These are phyloP conservation scores for Umbelopsis sp. DNA, from an alignment of 371 early-diverging fungal genomes.

Conservation along the genomic window DNA sequence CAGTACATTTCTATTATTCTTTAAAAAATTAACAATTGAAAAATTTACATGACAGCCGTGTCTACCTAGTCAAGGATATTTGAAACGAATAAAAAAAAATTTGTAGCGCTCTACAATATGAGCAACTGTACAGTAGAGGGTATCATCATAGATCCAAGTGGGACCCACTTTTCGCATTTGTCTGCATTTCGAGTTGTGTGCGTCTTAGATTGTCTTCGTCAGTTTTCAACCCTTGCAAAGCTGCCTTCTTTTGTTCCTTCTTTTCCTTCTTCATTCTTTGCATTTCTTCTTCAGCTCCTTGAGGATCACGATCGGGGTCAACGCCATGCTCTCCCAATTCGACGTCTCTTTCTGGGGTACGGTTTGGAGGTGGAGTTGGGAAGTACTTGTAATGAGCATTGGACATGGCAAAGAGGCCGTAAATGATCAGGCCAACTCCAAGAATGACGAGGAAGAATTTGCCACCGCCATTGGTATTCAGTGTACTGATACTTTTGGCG, in stretches of 20 bases:
- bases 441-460: slow-evolving; percentile 42
- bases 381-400: slow-evolving; percentile 52
- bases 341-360: slow-evolving; percentile 22
- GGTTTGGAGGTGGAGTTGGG: slow-evolving; percentile 49
- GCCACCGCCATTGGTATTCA: slow-evolving; percentile 38
- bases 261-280: background rate
- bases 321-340: background rate
- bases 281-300: background rate
- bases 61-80: too few species aligned
- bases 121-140: background rate
- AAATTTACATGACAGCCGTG: too few species aligned
- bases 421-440: slow-evolving; percentile 42
- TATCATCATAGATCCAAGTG: background rate
- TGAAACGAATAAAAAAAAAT: too few species aligned
- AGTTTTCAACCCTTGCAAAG: background rate
- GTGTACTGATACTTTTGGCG: slow-evolving; percentile 41
- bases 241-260: background rate
- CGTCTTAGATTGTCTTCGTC: background rate
- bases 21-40: too few species aligned
- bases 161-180: background rate
- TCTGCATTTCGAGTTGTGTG: background rate
- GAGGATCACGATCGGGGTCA: slow-evolving; percentile 12
- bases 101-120: too few species aligned
- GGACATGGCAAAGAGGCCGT: slow-evolving; percentile 44
- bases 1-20: too few species aligned